Base-by-base conservation (phyloP, 2,329 filamentous ascomycete species). In the Aureobasidium sp. region DNA sequence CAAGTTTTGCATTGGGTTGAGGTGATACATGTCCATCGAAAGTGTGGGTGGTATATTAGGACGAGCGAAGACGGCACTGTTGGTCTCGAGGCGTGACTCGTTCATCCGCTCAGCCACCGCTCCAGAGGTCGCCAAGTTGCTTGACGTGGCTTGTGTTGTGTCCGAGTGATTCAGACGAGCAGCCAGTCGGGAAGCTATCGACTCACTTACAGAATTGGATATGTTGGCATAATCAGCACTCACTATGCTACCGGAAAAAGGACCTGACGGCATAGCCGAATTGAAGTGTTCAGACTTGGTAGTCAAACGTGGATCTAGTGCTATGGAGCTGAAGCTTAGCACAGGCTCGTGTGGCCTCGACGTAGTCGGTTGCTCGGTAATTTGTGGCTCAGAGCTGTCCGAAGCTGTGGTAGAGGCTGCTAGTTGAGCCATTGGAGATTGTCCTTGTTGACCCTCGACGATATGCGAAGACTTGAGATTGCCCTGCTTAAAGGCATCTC, bases 401-500 rank as follows among this genome's bases (percentile, higher is more conserved):
- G 44, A 48, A 31, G 33, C 31, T 17, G 35, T 31, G 24, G 27
- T 59, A 17, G 56, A 59, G 9, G 35, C 14, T 49, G 44, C 6
- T 29, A 22, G 22, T 12, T 15, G 56, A n/a, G 6, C 24, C 5
- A 49, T 24, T 5, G 56, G 9, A 22, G 56, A 40, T 17, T 19
- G 33, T 29, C 7, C 56, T 12, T 40, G 31, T n/a, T 39, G 44
- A 31, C 11, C 33, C 31, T 49, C 56, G 17, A 22, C 14, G 3
- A 33, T 49, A 5, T 59, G 19, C 5, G 39, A 37, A 6, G 59
- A 53, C 29, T 37, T 37, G 37, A n/a, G 8, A 6, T 44, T 53
- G 19, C 40, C 45, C 22, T 35, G 7, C 27, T 57, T 62, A 33
- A 52, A 80, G 15, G 82, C 85, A 70, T 91, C 88, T 74, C 89